A percentile compares a stretch with the other conserved stretches of the same genome.
Conservation (phyloP, 352 stramenopile genomes). For the Albugo laibachii region DNA sequence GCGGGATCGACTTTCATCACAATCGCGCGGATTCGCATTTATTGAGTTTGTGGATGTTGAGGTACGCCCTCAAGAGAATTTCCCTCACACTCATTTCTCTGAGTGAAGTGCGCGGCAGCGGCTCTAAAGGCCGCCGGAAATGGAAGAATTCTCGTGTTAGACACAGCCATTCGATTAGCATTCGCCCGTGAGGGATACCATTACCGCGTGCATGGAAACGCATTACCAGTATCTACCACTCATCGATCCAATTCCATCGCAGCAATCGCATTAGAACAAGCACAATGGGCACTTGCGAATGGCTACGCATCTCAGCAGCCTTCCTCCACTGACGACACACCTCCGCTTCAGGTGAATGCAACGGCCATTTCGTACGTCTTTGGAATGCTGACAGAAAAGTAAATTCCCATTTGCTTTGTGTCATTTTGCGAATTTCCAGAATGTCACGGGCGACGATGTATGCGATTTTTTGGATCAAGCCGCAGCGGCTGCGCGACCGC, state of each 20-base stretch:
- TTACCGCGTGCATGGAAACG: background rate
- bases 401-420: no score
- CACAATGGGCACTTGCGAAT: slow-evolving; percentile 62
- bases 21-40: slow-evolving; percentile 57
- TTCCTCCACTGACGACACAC: background rate
- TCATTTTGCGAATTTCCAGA: background rate
- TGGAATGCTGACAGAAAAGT: no score
- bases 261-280: slow-evolving; percentile 47
- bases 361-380: background rate
- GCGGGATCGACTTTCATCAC: slow-evolving; percentile 38
- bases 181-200: slow-evolving; percentile 22
- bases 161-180: slow-evolving; percentile 21
- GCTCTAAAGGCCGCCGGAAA: slow-evolving; percentile 14
- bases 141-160: slow-evolving; percentile 16
- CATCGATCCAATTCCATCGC: slow-evolving; percentile 20
- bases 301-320: slow-evolving; percentile 13
- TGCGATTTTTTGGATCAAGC: slow-evolving; percentile 32
- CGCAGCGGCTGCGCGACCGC: slow-evolving; percentile 29
- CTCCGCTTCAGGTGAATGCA: slow-evolving; percentile 6
- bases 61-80: slow-evolving; percentile 13
- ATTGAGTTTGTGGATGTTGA: slow-evolving; percentile 50
- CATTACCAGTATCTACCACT: background rate
- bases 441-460: slow-evolving; percentile 18
- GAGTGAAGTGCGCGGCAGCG: slow-evolving; percentile 10
- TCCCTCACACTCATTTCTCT: slow-evolving; percentile 1